Percentiles rank a stretch among this genome's conserved stretches.
Evolutionary conservation across 371 early-diverging fungal species (phyloP).

Genomic region (Rhizopus stolonifer): DNA sequence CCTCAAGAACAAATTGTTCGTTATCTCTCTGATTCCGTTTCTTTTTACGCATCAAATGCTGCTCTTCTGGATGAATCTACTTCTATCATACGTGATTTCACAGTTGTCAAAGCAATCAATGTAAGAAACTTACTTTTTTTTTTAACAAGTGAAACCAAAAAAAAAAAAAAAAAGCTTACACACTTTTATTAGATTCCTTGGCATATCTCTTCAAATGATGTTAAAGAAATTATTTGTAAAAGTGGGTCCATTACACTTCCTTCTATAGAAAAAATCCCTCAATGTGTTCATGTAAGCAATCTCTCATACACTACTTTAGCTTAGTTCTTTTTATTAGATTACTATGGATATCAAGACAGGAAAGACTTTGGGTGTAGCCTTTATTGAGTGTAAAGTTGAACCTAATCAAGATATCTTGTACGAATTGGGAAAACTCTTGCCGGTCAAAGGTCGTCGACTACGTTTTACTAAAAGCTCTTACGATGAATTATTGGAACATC

Average conservation of each 20-base stretch:
- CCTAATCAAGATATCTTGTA: neutral
- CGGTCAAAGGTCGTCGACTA: conserved; percentile 16
- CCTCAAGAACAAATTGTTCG: neutral
- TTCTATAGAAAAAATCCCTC: neutral
- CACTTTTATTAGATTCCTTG: conserved; percentile 7
- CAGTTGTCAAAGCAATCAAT: conserved; percentile 6
- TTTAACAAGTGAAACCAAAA: neutral
- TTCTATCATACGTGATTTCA: neutral
- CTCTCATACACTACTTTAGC: neutral
- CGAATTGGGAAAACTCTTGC: neutral
- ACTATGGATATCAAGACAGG: conserved; percentile 21
- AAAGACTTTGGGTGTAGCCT: conserved; percentile 14
- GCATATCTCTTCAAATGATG: neutral
- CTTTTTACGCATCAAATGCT: neutral
- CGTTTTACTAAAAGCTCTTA: conserved; percentile 1
- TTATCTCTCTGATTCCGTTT: conserved; percentile 4
- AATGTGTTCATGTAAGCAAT: conserved; percentile 16
- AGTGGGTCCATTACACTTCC: neutral
- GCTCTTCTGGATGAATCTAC: neutral
- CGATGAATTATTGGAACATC: conserved; percentile 11
- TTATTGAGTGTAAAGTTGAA: conserved; percentile 1
- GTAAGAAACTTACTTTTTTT: neutral
- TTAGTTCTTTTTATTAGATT: conserved; percentile 6
- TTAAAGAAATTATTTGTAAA: neutral
- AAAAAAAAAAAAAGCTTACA: neutral